Evolutionary conservation across 352 stramenopile genomes (phyloP).

Genomic region (Phytophthora idaei): DNA sequence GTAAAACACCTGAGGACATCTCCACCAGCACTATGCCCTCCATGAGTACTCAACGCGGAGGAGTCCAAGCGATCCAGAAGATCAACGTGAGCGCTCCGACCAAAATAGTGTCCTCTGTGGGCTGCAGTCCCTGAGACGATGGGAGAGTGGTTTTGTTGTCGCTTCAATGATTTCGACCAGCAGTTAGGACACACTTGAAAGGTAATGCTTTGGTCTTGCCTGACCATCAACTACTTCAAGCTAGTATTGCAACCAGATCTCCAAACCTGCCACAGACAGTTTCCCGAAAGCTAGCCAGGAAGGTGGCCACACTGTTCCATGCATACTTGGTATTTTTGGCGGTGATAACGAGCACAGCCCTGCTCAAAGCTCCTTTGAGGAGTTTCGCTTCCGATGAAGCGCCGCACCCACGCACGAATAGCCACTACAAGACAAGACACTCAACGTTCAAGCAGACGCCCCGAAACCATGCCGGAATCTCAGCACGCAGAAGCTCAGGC

Average conservation of each 20-base stretch:
- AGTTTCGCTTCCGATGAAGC: conserved; percentile 27
- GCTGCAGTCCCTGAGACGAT: background rate
- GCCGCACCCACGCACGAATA: conserved; percentile 11
- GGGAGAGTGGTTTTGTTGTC: background rate
- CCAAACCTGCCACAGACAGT: background rate
- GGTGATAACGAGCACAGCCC: conserved; percentile 7
- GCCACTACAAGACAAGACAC: conserved; percentile 15
- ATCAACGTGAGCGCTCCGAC: background rate
- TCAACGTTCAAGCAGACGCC: conserved; percentile 2
- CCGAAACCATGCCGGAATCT: conserved; percentile 23
- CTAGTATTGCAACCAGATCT: background rate
- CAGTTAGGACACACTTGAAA: background rate
- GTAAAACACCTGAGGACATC: conserved; percentile 49
- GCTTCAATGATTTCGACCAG: background rate
- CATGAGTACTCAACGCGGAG: conserved; percentile 36
- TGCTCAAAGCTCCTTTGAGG: background rate
- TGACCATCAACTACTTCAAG: background rate
- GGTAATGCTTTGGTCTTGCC: background rate
- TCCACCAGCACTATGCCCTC: conserved; percentile 64
- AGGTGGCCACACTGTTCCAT: background rate
- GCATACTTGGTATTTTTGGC: conserved; percentile 20
- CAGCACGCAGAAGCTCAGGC: conserved; percentile 17
- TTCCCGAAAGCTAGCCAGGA: background rate
- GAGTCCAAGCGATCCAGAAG: background rate
- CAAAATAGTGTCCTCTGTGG: conserved; percentile 16